Conservation (phyloP, 2,329 filamentous ascomycete genomes). For the Colletotrichum sp. region DNA sequence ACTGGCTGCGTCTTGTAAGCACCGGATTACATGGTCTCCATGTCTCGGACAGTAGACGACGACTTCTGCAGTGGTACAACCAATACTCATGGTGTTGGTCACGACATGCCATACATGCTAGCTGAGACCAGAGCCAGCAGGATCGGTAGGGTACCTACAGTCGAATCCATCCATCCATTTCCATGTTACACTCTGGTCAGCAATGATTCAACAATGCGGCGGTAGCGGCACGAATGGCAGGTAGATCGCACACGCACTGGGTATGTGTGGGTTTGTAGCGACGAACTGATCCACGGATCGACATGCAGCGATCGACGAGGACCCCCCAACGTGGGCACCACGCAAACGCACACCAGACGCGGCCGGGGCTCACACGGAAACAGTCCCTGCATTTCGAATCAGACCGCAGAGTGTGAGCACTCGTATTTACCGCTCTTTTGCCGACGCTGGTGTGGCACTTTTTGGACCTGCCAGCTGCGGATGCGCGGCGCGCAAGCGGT, state of each 20-base stretch:
- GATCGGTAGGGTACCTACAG: not conserved
- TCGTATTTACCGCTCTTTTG: not conserved
- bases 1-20: not conserved
- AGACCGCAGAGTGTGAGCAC: not conserved
- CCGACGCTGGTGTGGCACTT: not conserved
- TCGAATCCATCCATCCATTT: not conserved
- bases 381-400: not conserved
- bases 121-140: not conserved
- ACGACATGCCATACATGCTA: not conserved
- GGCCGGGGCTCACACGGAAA: not conserved
- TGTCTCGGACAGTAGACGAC: not conserved
- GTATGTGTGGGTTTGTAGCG: not conserved
- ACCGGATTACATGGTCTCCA: not conserved
- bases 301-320: constrained; percentile 13
- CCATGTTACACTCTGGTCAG: not conserved
- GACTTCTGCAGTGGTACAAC: not conserved
- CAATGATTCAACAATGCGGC: not conserved
- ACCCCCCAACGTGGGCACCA: not conserved
- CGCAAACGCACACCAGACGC: not conserved
- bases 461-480: not conserved
- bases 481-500: not conserved
- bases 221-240: not conserved
- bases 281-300: constrained; percentile 5
- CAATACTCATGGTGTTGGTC: not conserved
- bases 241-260: not conserved